Percentiles rank a stretch among this genome's conserved stretches.
Conservation (phyloP, 2,329 filamentous ascomycete species). For the Colletotrichum sp. region DNA sequence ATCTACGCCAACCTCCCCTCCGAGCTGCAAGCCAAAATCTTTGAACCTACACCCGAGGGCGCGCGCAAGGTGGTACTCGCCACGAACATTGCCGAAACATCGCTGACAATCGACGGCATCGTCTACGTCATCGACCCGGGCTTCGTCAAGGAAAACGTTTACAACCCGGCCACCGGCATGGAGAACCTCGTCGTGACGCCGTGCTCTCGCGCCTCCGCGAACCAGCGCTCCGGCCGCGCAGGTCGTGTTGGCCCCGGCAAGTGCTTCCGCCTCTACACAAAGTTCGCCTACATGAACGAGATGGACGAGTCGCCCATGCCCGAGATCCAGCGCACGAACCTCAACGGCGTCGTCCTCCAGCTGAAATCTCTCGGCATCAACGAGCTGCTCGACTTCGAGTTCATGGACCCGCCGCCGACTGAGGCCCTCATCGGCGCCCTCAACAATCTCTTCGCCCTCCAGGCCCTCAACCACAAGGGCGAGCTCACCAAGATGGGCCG, state of each 20-base stretch:
- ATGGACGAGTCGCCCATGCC: conserved; percentile 91
- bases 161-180: conserved; percentile 91
- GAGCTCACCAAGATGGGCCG: conserved; percentile 89
- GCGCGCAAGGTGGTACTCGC: conserved; percentile 91
- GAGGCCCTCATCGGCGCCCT: conserved; percentile 88
- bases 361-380: conserved; percentile 92
- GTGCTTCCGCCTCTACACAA: conserved; percentile 92
- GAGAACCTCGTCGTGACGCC: conserved; percentile 90
- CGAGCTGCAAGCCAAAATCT: conserved; percentile 91
- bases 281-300: conserved; percentile 93
- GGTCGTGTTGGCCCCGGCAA: conserved; percentile 92
- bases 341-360: conserved; percentile 83
- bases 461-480: conserved; percentile 86
- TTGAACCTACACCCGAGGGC: conserved; percentile 86
- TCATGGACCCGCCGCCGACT: conserved; percentile 91
- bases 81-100: conserved; percentile 97
- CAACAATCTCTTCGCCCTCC: conserved; percentile 89
- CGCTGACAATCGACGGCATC: conserved; percentile 93
- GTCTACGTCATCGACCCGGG: conserved; percentile 96
- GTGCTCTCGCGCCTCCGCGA: conserved; percentile 88
- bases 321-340: conserved; percentile 89
- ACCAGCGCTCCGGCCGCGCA: conserved; percentile 90
- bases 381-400: conserved; percentile 91
- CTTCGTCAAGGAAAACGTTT: conserved; percentile 94
- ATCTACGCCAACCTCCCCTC: conserved; percentile 95